Evolutionary conservation across 2,329 filamentous ascomycete species (phyloP).

Genomic region (Fusarium praegraminearum): DNA sequence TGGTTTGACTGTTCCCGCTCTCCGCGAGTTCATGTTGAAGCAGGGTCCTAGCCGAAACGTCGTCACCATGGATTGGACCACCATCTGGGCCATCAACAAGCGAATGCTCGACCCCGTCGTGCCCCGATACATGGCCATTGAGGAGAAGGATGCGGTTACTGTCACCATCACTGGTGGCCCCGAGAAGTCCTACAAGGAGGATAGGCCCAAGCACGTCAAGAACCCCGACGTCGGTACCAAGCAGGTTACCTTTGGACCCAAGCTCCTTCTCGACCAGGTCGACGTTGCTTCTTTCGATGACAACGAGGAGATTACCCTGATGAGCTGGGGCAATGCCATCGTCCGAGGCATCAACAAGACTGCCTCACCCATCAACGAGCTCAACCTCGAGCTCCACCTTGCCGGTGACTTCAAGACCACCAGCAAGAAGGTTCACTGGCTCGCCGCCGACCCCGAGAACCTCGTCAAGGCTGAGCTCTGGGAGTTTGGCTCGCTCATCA

Average conservation of each 20-base stretch:
- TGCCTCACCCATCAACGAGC: slow-evolving; percentile 69
- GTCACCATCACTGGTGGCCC: slow-evolving; percentile 76
- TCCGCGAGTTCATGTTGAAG: slow-evolving; percentile 86
- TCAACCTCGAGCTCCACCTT: slow-evolving; percentile 89
- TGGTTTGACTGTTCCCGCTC: slow-evolving; percentile 81
- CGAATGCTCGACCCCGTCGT: slow-evolving; percentile 84
- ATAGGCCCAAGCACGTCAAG: slow-evolving; percentile 90
- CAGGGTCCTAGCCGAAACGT: slow-evolving; percentile 88
- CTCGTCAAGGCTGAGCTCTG: slow-evolving; percentile 87
- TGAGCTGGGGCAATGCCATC: slow-evolving; percentile 95
- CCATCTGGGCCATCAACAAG: slow-evolving; percentile 80
- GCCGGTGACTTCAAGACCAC: slow-evolving; percentile 95
- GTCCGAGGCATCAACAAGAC: slow-evolving; percentile 73
- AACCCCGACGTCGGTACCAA: slow-evolving; percentile 87
- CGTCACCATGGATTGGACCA: slow-evolving; percentile 85
- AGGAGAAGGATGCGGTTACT: slow-evolving; percentile 77
- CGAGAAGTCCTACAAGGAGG: slow-evolving; percentile 71
- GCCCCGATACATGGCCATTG: slow-evolving; percentile 79
- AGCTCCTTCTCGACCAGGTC: slow-evolving; percentile 85
- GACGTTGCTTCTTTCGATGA: slow-evolving; percentile 85
- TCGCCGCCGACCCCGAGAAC: slow-evolving; percentile 79
- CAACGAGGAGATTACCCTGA: slow-evolving; percentile 92
- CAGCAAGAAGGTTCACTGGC: slow-evolving; percentile 96
- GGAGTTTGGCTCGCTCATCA: slow-evolving; percentile 95
- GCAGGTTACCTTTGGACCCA: slow-evolving; percentile 81